These are phyloP conservation scores for Zizania latifolia DNA, from an alignment of 176 grass and related monocot genomes.

Conservation along the genomic window DNA sequence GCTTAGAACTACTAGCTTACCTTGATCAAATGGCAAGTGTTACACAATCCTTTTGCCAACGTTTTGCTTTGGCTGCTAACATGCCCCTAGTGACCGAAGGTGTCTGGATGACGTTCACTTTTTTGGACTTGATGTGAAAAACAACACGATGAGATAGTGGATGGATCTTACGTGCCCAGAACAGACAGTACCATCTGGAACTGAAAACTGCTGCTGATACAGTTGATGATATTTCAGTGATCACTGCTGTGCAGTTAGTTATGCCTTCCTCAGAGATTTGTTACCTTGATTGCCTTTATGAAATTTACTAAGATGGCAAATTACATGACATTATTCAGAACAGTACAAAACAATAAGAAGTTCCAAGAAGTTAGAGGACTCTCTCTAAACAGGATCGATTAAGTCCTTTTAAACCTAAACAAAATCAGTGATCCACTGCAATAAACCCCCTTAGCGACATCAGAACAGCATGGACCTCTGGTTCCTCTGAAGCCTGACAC, in stretches of 20 bases:
- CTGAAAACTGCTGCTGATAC: not conserved
- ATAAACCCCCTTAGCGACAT: not conserved
- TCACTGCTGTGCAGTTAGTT: not conserved
- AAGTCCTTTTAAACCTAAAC: slow-evolving; percentile 16
- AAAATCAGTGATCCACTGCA: slow-evolving; percentile 34
- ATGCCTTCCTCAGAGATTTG: not conserved
- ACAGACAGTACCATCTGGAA: not conserved
- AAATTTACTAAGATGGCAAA: slow-evolving; percentile 14
- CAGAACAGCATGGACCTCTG: slow-evolving; percentile 19
- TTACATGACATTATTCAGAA: slow-evolving; percentile 25
- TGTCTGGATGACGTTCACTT: no score
- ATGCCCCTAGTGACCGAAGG: no score
- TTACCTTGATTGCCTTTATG: not conserved
- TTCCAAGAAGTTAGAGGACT: slow-evolving; percentile 26
- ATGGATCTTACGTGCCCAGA: no score
- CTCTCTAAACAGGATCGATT: not conserved
- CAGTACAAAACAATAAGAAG: slow-evolving; percentile 26
- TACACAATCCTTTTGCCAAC: no score
- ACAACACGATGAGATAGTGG: no score
- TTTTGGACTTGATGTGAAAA: no score
- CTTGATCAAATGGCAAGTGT: no score
- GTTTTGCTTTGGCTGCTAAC: no score
- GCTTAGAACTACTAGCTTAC: no score
- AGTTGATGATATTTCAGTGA: not conserved
- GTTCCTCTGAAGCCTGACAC: not conserved